Percentiles rank a stretch among this genome's conserved stretches.
Evolutionary conservation across 2,329 filamentous ascomycete species (phyloP).

Genomic region (Gnomoniopsis sp.): DNA sequence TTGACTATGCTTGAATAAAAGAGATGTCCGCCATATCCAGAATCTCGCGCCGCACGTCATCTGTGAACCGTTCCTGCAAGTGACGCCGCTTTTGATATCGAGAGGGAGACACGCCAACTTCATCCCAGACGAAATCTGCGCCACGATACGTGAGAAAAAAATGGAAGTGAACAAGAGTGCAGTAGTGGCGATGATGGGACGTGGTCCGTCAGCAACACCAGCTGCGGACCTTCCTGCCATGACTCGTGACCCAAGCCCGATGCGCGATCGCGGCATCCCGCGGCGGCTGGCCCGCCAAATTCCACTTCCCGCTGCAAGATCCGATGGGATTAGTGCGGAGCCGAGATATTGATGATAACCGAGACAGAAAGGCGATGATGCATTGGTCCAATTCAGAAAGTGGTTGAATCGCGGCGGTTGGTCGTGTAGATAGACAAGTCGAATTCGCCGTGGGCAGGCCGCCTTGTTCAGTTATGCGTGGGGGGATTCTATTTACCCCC

Average conservation of each 20-base stretch:
- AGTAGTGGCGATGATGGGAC: not conserved
- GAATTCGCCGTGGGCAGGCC: not conserved
- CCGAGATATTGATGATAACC: not conserved
- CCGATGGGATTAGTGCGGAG: not conserved
- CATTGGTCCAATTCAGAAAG: not conserved
- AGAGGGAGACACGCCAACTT: not conserved
- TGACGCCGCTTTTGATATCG: not conserved
- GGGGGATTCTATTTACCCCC: not conserved
- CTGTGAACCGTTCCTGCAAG: not conserved
- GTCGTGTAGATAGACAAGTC: not conserved
- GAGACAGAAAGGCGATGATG: not conserved
- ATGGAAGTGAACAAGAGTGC: not conserved
- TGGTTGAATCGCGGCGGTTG: conserved; percentile 1
- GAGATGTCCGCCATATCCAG: not conserved
- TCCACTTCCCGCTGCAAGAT: conserved; percentile 6
- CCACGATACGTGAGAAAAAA: not conserved
- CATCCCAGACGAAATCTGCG: not conserved
- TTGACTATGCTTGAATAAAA: not conserved
- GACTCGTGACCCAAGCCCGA: conserved; percentile 7
- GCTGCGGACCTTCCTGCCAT: conserved; percentile 7
- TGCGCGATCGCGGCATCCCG: not conserved
- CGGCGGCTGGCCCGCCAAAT: not conserved
- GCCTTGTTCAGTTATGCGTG: not conserved
- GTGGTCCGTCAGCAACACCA: not conserved
- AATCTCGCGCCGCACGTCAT: not conserved